These are phyloP conservation scores for Medicago arabica DNA, from an alignment of 306 rosid species.

Conservation along the genomic window DNA sequence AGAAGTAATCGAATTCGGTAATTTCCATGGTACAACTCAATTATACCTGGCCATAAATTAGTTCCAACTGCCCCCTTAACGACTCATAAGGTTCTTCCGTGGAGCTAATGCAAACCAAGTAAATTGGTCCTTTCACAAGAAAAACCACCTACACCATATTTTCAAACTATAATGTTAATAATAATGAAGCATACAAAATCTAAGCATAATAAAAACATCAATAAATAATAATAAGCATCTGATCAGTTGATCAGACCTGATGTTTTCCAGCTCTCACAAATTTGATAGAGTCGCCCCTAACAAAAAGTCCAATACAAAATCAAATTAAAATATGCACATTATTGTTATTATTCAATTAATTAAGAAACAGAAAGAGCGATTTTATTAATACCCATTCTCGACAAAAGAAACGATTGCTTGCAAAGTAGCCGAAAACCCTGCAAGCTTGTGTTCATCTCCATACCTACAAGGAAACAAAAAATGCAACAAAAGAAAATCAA, in stretches of 20 bases:
- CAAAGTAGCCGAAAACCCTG: slow-evolving; percentile 95
- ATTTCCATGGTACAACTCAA: slow-evolving; percentile 22
- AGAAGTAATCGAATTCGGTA: slow-evolving; percentile 29
- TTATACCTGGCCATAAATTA: slow-evolving; percentile 92
- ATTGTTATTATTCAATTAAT: not conserved
- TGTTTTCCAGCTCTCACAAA: slow-evolving; percentile 91
- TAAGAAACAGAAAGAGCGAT: slow-evolving; percentile 1
- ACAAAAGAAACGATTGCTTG: slow-evolving; percentile 95
- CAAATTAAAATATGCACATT: not conserved
- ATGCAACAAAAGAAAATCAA: slow-evolving; percentile 12
- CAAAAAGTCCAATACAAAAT: slow-evolving; percentile 26
- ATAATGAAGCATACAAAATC: slow-evolving; percentile 6
- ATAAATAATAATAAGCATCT: slow-evolving; percentile 3
- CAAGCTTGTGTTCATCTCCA: slow-evolving; percentile 96
- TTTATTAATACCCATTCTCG: slow-evolving; percentile 71
- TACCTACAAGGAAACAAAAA: slow-evolving; percentile 51
- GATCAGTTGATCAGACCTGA: slow-evolving; percentile 59
- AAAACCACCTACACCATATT: slow-evolving; percentile 74
- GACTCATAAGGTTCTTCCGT: slow-evolving; percentile 96
- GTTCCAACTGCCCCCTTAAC: slow-evolving; percentile 85
- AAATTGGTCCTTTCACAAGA: slow-evolving; percentile 98
- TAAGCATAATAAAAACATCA: slow-evolving; percentile 10
- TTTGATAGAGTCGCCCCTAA: slow-evolving; percentile 87
- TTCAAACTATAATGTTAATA: slow-evolving; percentile 22
- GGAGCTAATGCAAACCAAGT: slow-evolving; percentile 95